phyloP scores from a whole-genome alignment of 139 green algal species.

The Limnomonas spitsbergensis region DNA sequence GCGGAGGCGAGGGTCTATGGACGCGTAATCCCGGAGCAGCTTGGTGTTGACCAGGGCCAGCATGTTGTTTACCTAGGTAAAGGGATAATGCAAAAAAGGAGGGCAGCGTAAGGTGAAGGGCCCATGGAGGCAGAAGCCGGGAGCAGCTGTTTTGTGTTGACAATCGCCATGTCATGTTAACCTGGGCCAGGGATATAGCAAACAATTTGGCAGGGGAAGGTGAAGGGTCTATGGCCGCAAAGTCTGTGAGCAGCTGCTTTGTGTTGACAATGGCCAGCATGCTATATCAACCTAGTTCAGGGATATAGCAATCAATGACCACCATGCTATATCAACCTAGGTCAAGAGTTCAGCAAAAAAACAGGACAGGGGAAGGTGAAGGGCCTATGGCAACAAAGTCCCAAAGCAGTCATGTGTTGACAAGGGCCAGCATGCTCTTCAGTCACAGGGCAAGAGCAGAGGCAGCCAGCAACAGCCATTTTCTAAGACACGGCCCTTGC shows the following conservation, averaged over 20 bases:
- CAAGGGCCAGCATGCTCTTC: conserved; percentile 86
- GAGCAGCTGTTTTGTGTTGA: too few species aligned
- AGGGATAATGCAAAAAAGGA: too few species aligned
- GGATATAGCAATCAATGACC: too few species aligned
- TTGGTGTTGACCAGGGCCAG: conserved; percentile 84
- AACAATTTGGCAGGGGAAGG: conserved; percentile 72
- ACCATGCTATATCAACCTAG: too few species aligned
- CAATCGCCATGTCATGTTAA: too few species aligned
- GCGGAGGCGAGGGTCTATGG: conserved; percentile 71
- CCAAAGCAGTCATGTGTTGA: conserved; percentile 81
- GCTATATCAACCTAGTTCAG: too few species aligned
- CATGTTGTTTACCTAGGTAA: conserved; percentile 83
- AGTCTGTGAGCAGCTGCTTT: conserved; percentile 76
- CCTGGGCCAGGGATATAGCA: conserved; percentile 93
- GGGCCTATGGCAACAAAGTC: conserved; percentile 76
- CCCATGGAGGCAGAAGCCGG: too few species aligned
- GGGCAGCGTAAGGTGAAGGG: too few species aligned
- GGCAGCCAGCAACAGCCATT: too few species aligned
- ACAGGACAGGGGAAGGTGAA: conserved; percentile 69
- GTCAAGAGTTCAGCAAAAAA: conserved; percentile 92
- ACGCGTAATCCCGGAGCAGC: conserved; percentile 76
- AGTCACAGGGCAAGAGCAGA: too few species aligned
- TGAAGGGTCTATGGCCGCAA: conserved; percentile 72
- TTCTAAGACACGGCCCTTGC: too few species aligned
- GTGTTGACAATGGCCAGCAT: conserved; percentile 83